Conservation (phyloP, 192 early-diverging fungal species). For the Chytriomyces hyalinus region DNA sequence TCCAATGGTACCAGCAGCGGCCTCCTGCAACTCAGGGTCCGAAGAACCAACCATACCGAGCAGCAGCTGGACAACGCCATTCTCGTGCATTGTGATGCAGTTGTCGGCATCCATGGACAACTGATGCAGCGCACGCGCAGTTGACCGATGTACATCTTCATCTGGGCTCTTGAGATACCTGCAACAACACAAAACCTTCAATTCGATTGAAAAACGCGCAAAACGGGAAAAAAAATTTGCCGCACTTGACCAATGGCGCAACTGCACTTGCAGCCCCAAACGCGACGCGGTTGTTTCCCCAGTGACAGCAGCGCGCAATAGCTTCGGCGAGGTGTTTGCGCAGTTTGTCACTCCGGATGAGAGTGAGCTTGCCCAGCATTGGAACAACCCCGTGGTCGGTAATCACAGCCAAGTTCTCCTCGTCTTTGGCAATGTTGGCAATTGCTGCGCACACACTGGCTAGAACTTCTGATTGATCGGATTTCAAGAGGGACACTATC, state of each 20-base stretch:
- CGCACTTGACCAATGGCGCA: slow-evolving; percentile 62
- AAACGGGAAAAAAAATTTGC: too few relatives aligned
- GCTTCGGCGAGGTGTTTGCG: slow-evolving; percentile 68
- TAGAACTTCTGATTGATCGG: slow-evolving; percentile 62
- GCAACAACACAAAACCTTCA: too few relatives aligned
- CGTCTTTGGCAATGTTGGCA: slow-evolving; percentile 72
- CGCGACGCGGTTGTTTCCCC: slow-evolving; percentile 70
- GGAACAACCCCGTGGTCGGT: slow-evolving; percentile 75
- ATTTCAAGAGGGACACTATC: slow-evolving; percentile 69
- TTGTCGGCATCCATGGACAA: slow-evolving; percentile 75
- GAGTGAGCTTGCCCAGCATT: slow-evolving; percentile 68
- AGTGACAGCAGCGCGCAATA: slow-evolving; percentile 67
- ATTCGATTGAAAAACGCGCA: too few relatives aligned
- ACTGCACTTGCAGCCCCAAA: slow-evolving; percentile 67
- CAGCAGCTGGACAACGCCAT: slow-evolving; percentile 69
- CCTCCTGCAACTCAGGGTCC: slow-evolving; percentile 64
- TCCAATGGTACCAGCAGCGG: slow-evolving; percentile 70
- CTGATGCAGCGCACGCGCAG: slow-evolving; percentile 68
- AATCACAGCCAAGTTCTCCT: slow-evolving; percentile 73
- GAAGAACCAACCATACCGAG: slow-evolving; percentile 68
- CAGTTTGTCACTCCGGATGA: slow-evolving; percentile 64
- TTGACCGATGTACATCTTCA: slow-evolving; percentile 65
- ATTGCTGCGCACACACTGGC: slow-evolving; percentile 70
- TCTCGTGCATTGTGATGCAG: slow-evolving; percentile 73
- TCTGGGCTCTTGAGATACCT: slow-evolving; percentile 63